Conservation (phyloP, 768 basidiomycete species). For the Boletus reticulatus region DNA sequence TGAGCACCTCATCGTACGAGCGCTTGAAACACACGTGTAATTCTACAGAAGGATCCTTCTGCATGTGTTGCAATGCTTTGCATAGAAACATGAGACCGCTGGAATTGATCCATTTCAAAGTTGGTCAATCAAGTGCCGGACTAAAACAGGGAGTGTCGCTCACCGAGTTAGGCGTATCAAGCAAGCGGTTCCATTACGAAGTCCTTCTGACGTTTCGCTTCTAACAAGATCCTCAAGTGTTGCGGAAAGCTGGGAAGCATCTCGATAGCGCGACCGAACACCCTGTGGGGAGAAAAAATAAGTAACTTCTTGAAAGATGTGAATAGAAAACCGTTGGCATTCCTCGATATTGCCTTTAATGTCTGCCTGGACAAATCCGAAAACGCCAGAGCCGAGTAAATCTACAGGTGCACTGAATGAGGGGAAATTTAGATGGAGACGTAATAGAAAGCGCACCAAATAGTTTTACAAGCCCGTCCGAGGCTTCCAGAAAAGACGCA, state of each 20-base stretch:
- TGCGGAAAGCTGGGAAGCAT: conserved; percentile 39
- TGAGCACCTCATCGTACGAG: conserved; percentile 66
- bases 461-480: conserved; percentile 77
- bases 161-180: conserved; percentile 68
- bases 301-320: conserved; percentile 10
- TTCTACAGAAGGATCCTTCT: conserved; percentile 49
- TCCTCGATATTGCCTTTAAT: conserved; percentile 66
- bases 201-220: conserved; percentile 43
- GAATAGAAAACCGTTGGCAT: conserved; percentile 24
- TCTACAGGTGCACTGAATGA: conserved; percentile 39
- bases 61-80: conserved; percentile 64
- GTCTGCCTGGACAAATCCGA: conserved; percentile 73
- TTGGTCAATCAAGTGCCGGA: background rate
- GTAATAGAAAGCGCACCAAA: conserved; percentile 52
- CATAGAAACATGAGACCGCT: conserved; percentile 72
- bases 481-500: conserved; percentile 75
- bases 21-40: conserved; percentile 68
- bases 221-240: conserved; percentile 63
- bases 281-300: conserved; percentile 43
- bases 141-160: conserved; percentile 22
- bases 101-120: background rate
- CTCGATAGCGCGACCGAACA: conserved; percentile 55
- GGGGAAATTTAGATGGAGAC: conserved; percentile 12
- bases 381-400: conserved; percentile 64
- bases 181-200: conserved; percentile 55